Base-by-base conservation (phyloP, 73 alveolate genomes). In the Paramecium sexaurelia region DNA sequence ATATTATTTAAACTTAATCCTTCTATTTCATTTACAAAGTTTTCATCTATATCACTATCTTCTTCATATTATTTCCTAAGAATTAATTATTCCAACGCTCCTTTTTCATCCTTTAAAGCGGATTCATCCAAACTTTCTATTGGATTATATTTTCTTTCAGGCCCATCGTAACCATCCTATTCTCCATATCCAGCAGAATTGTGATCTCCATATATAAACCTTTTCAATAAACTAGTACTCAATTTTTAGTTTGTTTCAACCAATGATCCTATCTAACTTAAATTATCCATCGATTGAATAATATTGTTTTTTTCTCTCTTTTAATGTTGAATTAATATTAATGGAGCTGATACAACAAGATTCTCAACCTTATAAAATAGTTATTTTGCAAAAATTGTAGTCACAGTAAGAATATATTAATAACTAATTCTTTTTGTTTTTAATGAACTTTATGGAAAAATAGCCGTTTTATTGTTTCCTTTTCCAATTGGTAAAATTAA, bases 101-200 rank as follows among this genome's bases (percentile, higher is more conserved):
- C 86, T 1, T 32, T 13, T 7, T 5, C 1, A 13, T 36, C 86
- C 17, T 33, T 71, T 33, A 71, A 33, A 3, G 55, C 86, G 5
- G 13, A 13, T 71, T 71, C 86, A 71, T 71, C 56, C 5, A 71
- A 6, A 33, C 86, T 71, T 71, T 71, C 86, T 9, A n/a, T 17
- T 33, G 86, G 86, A 71, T 71, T 37, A 36, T 71, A 71, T 37
- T 29, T 29, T 36, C 86, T 32, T 71, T 15, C 29, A 35, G 86
- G 86, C 19, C 86, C 86, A 15, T 35, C 61, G 35, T 71, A 71
- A 15, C 86, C 86, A 71, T 71, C 86, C 6, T 71, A 71, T 71
- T 32, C 57, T 13, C 86, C 86, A 33, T 71, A 71, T 11, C 86
- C 86, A 20, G 86, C 51, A 29, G 19, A 32, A n/a, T 37, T 71